Evolutionary conservation across 805 yeast species (phyloP).

Genomic region (Blastobotrys peoriensis): DNA sequence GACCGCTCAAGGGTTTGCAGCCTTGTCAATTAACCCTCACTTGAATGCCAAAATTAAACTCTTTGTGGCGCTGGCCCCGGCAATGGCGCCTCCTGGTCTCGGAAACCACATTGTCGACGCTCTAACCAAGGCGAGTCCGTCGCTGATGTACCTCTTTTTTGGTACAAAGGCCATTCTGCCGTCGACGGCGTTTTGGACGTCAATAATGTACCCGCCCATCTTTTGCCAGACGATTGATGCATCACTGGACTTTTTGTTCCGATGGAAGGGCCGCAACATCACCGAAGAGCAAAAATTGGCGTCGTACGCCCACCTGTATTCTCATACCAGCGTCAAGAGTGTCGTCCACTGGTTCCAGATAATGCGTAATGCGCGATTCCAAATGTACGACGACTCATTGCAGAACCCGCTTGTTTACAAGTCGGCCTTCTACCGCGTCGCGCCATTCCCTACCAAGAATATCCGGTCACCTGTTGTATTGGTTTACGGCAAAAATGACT

Average conservation of each 20-base stretch:
- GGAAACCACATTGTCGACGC: constrained; percentile 71
- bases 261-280: constrained; percentile 76
- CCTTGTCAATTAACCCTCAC: constrained; percentile 56
- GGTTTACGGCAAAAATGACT: constrained; percentile 74
- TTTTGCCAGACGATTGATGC: constrained; percentile 66
- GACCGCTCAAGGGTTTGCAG: constrained; percentile 86
- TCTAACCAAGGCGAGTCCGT: constrained; percentile 70
- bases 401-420: constrained; percentile 10
- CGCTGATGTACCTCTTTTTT: constrained; percentile 61
- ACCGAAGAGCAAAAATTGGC: constrained; percentile 64
- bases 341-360: constrained; percentile 98
- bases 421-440: constrained; percentile 41
- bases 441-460: constrained; percentile 60
- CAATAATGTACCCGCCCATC: constrained; percentile 68
- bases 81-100: constrained; percentile 84
- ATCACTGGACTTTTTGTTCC: constrained; percentile 61
- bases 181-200: constrained; percentile 73
- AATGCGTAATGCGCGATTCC: constrained; percentile 67
- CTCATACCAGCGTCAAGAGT: constrained; percentile 84
- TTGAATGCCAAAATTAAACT: constrained; percentile 49
- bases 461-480: constrained; percentile 68
- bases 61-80: constrained; percentile 87
- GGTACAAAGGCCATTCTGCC: constrained; percentile 72
- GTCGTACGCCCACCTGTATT: constrained; percentile 82
- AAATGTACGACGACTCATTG: constrained; percentile 73